Conservation (phyloP, 2,329 filamentous ascomycete species). For the Paradendryphiella salina region DNA sequence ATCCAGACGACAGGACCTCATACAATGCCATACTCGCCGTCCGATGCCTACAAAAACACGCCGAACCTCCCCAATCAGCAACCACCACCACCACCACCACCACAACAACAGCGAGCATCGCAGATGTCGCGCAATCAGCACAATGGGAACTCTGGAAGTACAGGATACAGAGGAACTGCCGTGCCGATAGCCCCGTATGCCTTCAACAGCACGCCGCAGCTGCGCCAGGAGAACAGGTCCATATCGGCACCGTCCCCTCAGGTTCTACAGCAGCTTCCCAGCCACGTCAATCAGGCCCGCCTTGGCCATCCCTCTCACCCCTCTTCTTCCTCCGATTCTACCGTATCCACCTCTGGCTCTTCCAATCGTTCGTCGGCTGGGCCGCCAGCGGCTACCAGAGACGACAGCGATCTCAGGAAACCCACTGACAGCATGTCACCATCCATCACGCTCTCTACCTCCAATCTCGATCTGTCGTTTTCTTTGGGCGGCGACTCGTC, state of each 20-base stretch:
- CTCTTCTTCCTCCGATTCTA: slow-evolving; percentile 50
- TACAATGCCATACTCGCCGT: slow-evolving; percentile 56
- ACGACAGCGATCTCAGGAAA: slow-evolving; percentile 52
- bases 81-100: slow-evolving; percentile 22
- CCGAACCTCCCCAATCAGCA: slow-evolving; percentile 42
- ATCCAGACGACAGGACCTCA: slow-evolving; percentile 53
- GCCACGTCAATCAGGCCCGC: slow-evolving; percentile 29
- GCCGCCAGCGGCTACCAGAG: slow-evolving; percentile 50
- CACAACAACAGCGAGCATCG: slow-evolving; percentile 44
- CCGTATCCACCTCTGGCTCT: slow-evolving; percentile 54
- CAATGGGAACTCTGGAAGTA: slow-evolving; percentile 46
- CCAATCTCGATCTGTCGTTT: slow-evolving; percentile 60
- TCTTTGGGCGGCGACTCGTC: slow-evolving; percentile 60
- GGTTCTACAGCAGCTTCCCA: slow-evolving; percentile 36
- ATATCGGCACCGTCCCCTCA: slow-evolving; percentile 57
- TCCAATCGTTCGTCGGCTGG: slow-evolving; percentile 52
- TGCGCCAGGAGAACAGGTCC: slow-evolving; percentile 60
- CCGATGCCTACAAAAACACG: slow-evolving; percentile 52
- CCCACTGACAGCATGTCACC: slow-evolving; percentile 47
- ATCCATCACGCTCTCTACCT: slow-evolving; percentile 56
- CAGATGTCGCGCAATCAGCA: slow-evolving; percentile 51
- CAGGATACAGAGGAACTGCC: slow-evolving; percentile 50
- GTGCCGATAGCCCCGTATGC: slow-evolving; percentile 56
- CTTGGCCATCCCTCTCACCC: slow-evolving; percentile 45
- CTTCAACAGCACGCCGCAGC: slow-evolving; percentile 57